Conservation (phyloP, 1,284 basidiomycete species). For the Leccinum pallidistipes region DNA sequence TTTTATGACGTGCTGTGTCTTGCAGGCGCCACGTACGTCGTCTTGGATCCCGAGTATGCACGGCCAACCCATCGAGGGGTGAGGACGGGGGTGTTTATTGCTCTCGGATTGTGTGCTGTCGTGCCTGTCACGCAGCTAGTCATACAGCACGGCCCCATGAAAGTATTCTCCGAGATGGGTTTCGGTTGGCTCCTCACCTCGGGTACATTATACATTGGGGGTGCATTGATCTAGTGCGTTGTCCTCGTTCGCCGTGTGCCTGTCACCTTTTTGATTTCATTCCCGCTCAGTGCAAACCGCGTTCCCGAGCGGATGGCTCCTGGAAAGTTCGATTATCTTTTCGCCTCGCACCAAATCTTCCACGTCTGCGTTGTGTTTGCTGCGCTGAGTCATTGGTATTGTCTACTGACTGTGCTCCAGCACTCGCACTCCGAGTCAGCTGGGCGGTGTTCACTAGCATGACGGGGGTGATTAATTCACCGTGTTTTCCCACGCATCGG, state of each 20-base stretch:
- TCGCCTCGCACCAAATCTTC: conserved; percentile 86
- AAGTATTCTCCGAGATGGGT: conserved; percentile 63
- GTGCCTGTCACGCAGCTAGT: conserved; percentile 73
- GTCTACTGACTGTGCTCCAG: conserved; percentile 55
- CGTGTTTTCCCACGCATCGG: conserved; percentile 25
- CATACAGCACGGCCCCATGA: conserved; percentile 54
- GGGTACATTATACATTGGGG: conserved; percentile 71
- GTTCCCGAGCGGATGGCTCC: conserved; percentile 80
- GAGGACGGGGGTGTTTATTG: conserved; percentile 80
- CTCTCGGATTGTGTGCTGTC: conserved; percentile 73
- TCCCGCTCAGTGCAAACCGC: conserved; percentile 65
- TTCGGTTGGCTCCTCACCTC: conserved; percentile 67
- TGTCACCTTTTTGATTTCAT: conserved; percentile 31
- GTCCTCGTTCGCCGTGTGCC: conserved; percentile 29
- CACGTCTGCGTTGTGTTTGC: conserved; percentile 81
- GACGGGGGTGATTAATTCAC: conserved; percentile 27
- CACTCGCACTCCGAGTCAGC: conserved; percentile 50
- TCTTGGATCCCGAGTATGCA: conserved; percentile 78
- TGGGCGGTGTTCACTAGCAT: conserved; percentile 30
- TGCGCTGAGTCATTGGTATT: conserved; percentile 72
- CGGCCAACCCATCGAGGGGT: conserved; percentile 75
- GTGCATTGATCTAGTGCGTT: conserved; percentile 82
- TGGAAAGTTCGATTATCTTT: conserved; percentile 80
- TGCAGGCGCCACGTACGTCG: conserved; percentile 70
- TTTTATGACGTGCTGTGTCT: conserved; percentile 10